Base-by-base conservation (phyloP, 1,284 basidiomycete genomes). In the Crocinoboletus sp. region DNA sequence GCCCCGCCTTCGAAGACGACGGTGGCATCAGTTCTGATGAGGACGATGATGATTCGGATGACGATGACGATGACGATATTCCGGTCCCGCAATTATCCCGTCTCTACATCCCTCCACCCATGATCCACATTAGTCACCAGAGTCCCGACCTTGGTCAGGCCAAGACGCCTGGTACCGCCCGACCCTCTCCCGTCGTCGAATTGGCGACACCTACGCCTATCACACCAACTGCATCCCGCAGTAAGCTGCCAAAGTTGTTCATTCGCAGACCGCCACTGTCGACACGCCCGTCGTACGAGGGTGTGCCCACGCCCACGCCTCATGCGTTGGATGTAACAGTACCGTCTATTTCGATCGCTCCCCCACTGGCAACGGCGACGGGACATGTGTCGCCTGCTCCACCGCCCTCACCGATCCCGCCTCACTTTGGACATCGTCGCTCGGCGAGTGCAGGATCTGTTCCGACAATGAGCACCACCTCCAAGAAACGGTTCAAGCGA, bases 21-120 rank as follows among this genome's bases (percentile, higher is more conserved):
- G 89, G 88, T 38, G 89, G 88, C 2, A 72, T 87, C 33, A 79
- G 76, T 38, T 80, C 79, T 1, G 76, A 76, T 29, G 78, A 81
- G 11, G 71, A 69, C 17, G 79, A 78, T 4, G 65, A 66, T 27
- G 59, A 56, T 9, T 53, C 52, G 20, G 63, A 66, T 10, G 59
- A 63, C 0, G 51, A 55, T 3, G 59, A 60, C 0, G 61, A 57
- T 2, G 51, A 66, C 15, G 58, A 63, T 1, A 29, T 52, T 2
- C 23, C 30, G 4, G 36, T 42, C 12, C 49, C 49, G 3, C 54
- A 45, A 5, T 41, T 64, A 0, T 36, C 62, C 23, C 59, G 59
- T 31, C 61, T 67, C n/a, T 58, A 55, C 20, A 58, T 65, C 2
- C 59, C 65, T 5, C 50, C 55, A 6, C 63, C 51, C 5, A n/a